These are phyloP conservation scores for Claviceps monticola DNA, from an alignment of 2,329 filamentous ascomycete genomes.

Conservation along the genomic window DNA sequence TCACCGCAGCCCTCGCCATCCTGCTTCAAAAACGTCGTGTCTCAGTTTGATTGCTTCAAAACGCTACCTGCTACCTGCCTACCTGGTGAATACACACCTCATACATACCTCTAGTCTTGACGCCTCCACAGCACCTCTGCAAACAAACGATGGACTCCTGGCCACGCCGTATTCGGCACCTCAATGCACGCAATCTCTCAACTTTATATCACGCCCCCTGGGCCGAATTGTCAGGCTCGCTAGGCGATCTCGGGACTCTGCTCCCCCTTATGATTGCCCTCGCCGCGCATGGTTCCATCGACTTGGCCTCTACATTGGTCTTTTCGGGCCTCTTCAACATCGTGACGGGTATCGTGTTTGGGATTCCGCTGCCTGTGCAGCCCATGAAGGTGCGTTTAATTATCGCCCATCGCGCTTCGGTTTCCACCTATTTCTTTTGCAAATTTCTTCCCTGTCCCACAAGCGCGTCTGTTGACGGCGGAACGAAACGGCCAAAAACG, in stretches of 20 bases:
- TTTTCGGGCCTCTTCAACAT: conserved; percentile 85
- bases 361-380: conserved; percentile 81
- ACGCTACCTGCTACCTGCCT: no score
- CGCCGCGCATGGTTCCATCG: conserved; percentile 62
- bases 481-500: background rate
- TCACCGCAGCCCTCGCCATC: no score
- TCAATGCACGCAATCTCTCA: conserved; percentile 33
- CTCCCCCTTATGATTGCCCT: conserved; percentile 82
- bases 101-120: no score
- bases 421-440: background rate
- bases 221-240: conserved; percentile 73
- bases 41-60: no score
- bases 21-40: no score
- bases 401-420: background rate
- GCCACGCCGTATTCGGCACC: conserved; percentile 16
- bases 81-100: no score
- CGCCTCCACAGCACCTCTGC: no score
- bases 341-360: conserved; percentile 66
- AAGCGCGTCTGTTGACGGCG: background rate
- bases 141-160: conserved; percentile 12
- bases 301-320: conserved; percentile 69
- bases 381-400: conserved; percentile 49
- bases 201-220: conserved; percentile 33
- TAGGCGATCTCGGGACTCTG: conserved; percentile 79
- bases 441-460: background rate